Evolutionary conservation across 768 basidiomycete species (phyloP).

Genomic region (Candolleomyces eurysporus): DNA sequence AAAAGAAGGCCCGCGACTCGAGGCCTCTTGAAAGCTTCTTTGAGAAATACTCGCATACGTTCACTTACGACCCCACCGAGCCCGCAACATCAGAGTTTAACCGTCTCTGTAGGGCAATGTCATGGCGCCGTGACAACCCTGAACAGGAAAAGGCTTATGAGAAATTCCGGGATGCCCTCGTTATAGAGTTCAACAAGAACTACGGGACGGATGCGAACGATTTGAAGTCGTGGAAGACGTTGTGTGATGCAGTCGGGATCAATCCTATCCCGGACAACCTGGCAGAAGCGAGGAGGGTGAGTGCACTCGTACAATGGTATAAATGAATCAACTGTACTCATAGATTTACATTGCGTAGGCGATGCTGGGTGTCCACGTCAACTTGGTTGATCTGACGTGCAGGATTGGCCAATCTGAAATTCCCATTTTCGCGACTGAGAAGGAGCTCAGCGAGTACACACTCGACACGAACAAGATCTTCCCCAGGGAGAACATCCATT

Average conservation of each 20-base stretch:
- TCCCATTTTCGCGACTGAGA: conserved; percentile 11
- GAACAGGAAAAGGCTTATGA: conserved; percentile 15
- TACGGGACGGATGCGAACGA: conserved; percentile 10
- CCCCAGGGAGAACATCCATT: conserved; percentile 5
- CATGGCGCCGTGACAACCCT: conserved; percentile 13
- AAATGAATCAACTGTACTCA: neutral
- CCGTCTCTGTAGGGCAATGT: conserved; percentile 16
- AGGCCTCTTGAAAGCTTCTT: neutral
- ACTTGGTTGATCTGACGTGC: conserved; percentile 17
- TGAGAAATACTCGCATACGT: neutral
- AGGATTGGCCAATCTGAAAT: neutral
- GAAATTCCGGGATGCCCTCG: conserved; percentile 18
- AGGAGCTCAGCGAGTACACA: conserved; percentile 12
- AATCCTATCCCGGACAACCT: neutral
- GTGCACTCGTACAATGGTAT: neutral
- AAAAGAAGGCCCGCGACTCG: too few species aligned
- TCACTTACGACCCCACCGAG: neutral
- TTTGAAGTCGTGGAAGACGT: conserved; percentile 8
- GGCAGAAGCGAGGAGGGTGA: neutral
- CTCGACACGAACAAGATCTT: conserved; percentile 5
- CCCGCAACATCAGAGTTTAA: conserved; percentile 17
- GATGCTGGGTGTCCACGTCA: conserved; percentile 4
- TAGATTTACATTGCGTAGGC: neutral
- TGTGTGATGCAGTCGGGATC: conserved; percentile 4
- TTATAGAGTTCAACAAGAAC: conserved; percentile 8